Conservation (phyloP, 306 rosid genomes). For the Herpetospermum pedunculosum region DNA sequence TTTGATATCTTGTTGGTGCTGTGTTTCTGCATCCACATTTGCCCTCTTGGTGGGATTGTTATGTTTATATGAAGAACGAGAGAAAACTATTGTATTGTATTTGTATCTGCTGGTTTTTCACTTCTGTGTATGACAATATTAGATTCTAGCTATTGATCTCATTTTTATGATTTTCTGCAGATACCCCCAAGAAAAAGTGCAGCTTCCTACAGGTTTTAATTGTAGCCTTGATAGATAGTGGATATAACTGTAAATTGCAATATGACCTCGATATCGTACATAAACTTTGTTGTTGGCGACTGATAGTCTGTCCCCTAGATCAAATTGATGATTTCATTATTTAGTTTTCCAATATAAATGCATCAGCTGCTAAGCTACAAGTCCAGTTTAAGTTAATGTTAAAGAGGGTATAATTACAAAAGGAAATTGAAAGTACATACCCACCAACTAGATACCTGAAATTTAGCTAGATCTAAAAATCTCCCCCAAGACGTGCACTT, state of each 20-base stretch:
- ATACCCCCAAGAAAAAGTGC: slow-evolving; percentile 93
- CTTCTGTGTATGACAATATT: not conserved
- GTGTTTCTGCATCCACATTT: slow-evolving; percentile 1
- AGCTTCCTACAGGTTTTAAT: slow-evolving; percentile 87
- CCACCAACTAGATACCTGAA: not conserved
- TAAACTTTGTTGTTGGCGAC: not conserved
- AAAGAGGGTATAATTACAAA: not conserved
- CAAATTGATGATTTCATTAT: not conserved
- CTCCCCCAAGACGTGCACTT: not conserved
- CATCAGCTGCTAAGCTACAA: not conserved
- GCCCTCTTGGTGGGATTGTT: not conserved
- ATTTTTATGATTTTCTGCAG: slow-evolving; percentile 39
- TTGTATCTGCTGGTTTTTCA: not conserved
- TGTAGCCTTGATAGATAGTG: not conserved
- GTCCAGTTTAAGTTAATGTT: not conserved
- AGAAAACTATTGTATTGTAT: not conserved
- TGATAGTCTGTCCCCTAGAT: not conserved
- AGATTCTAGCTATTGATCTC: slow-evolving; percentile 6
- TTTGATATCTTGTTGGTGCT: not conserved
- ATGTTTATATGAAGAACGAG: not conserved
- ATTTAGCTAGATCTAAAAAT: not conserved
- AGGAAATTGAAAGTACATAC: not conserved
- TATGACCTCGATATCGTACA: not conserved
- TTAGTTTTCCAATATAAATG: not conserved
- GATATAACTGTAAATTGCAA: not conserved